Evolutionary conservation across 495 filamentous ascomycete genomes (phyloP).

Genomic region (Penicillium roqueforti): DNA sequence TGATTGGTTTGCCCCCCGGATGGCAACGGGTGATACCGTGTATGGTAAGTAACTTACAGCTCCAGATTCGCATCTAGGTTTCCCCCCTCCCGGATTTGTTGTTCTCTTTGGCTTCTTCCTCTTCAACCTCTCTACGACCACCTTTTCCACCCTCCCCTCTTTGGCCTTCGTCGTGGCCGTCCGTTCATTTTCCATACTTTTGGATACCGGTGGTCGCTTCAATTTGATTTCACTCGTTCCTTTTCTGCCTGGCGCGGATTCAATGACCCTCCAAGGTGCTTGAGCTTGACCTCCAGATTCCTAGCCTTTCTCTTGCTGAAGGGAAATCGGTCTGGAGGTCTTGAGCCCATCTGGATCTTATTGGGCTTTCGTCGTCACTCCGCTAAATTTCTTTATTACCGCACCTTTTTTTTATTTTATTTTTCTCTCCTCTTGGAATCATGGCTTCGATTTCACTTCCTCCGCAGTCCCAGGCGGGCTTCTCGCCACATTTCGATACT

Average conservation of each 20-base stretch:
- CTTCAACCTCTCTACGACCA: constrained; percentile 35
- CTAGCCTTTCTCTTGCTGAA: constrained; percentile 31
- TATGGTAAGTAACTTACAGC: constrained; percentile 2
- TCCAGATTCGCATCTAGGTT: neutral
- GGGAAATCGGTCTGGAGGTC: constrained; percentile 46
- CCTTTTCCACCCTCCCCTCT: constrained; percentile 11
- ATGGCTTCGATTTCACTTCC: constrained; percentile 47
- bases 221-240: constrained; percentile 12
- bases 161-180: constrained; percentile 47
- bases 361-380: constrained; percentile 13
- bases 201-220: constrained; percentile 9
- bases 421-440: constrained; percentile 17
- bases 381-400: constrained; percentile 10
- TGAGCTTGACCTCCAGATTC: constrained; percentile 43
- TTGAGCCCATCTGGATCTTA: constrained; percentile 35
- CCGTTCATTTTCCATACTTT: constrained; percentile 38
- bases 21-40: constrained; percentile 11
- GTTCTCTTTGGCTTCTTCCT: constrained; percentile 29
- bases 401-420: constrained; percentile 4
- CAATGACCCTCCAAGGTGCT: constrained; percentile 35
- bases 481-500: constrained; percentile 33
- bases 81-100: constrained; percentile 22
- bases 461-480: constrained; percentile 31
- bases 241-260: constrained; percentile 33
- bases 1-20: neutral